These are phyloP conservation scores for Gossypium aridum DNA, from an alignment of 441 rosid species.

Conservation along the genomic window DNA sequence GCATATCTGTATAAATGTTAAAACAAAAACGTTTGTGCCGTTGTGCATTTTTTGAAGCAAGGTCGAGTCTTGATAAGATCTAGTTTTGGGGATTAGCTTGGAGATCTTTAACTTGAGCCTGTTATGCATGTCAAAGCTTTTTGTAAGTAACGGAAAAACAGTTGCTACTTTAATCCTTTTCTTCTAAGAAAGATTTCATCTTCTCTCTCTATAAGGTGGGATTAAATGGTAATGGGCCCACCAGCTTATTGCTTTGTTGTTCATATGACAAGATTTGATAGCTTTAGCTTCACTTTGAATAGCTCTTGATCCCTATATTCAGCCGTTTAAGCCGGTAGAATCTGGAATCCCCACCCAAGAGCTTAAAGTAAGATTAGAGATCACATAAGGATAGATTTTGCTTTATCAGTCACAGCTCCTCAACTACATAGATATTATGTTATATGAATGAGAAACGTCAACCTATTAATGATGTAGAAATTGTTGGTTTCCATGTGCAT, in stretches of 20 bases:
- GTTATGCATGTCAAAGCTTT: slow-evolving; percentile 14
- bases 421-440: not conserved
- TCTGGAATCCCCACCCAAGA: not conserved
- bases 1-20: not conserved
- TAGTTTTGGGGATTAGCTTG: slow-evolving; percentile 43
- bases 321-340: not conserved
- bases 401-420: not conserved
- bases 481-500: slow-evolving; percentile 18
- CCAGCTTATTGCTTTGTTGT: not conserved
- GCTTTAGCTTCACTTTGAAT: not conserved
- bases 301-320: not conserved
- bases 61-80: slow-evolving; percentile 23
- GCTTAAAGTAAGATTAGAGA: not conserved
- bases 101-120: slow-evolving; percentile 28
- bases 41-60: slow-evolving; percentile 1
- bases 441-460: not conserved
- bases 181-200: not conserved
- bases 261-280: not conserved
- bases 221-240: not conserved
- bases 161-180: not conserved
- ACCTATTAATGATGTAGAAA: not conserved
- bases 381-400: not conserved
- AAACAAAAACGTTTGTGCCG: not conserved
- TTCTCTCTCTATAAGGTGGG: not conserved
- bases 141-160: slow-evolving; percentile 1